Percentiles rank a stretch among this genome's conserved stretches.
These are phyloP conservation scores for Ophiocordyceps sinensis DNA, from an alignment of 2,329 filamentous ascomycete species.

Conservation along the genomic window DNA sequence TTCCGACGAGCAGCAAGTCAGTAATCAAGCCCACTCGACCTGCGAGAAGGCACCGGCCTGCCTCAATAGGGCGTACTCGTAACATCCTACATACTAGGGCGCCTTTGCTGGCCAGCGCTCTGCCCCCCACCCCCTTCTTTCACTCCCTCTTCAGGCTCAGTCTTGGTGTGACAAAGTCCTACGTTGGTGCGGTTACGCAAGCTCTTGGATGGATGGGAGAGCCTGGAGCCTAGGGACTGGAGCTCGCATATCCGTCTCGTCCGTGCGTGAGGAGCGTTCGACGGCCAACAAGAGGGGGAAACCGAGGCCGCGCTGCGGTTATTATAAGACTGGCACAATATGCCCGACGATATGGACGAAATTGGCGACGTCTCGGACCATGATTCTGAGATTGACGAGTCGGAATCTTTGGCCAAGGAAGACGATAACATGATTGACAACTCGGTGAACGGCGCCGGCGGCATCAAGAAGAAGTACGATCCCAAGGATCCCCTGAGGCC, in stretches of 20 bases:
- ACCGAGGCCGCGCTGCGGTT: conserved; percentile 10
- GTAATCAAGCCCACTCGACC: not conserved
- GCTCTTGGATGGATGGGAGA: conserved; percentile 12
- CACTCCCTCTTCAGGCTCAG: conserved; percentile 3
- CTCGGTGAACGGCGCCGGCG: conserved; percentile 30
- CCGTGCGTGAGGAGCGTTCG: conserved; percentile 6
- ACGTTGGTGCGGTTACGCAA: conserved; percentile 19
- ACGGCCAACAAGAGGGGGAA: conserved; percentile 2
- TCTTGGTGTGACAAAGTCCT: conserved; percentile 16
- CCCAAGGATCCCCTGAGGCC: conserved; percentile 85
- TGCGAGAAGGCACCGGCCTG: not conserved
- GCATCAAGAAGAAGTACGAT: conserved; percentile 55
- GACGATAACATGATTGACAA: conserved; percentile 39
- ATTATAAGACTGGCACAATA: conserved; percentile 38
- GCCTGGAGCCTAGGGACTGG: conserved; percentile 12
- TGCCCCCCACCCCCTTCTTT: conserved; percentile 8
- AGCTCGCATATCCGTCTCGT: conserved; percentile 19
- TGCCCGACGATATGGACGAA: conserved; percentile 40
- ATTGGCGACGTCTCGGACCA: conserved; percentile 42
- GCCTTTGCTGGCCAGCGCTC: conserved; percentile 13
- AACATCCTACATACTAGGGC: conserved; percentile 7
- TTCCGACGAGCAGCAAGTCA: not conserved
- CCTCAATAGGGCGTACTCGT: not conserved
- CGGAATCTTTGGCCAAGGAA: conserved; percentile 29
- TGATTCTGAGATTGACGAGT: conserved; percentile 46